A percentile compares a stretch with the other conserved stretches of the same genome.
Evolutionary conservation across 805 yeast genomes (phyloP).

Genomic region (Sugiyamaella lignohabitans): DNA sequence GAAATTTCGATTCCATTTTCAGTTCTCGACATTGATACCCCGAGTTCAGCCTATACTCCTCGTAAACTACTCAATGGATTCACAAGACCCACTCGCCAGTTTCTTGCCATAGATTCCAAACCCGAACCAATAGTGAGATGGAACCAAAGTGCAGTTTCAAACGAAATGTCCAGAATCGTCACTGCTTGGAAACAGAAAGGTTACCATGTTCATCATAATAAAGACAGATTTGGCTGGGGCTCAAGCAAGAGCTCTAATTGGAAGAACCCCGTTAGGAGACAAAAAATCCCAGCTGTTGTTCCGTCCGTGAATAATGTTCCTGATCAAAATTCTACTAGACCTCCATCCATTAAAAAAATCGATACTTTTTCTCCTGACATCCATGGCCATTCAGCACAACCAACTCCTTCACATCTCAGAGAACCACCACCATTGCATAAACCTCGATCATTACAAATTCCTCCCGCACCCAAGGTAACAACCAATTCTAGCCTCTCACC

Average conservation of each 20-base stretch:
- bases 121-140: constrained; percentile 17
- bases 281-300: too few species aligned
- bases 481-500: too few species aligned
- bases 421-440: too few species aligned
- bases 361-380: too few species aligned
- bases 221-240: background rate
- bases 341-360: too few species aligned
- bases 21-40: constrained; percentile 1
- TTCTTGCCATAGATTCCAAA: constrained; percentile 14
- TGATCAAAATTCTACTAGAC: too few species aligned
- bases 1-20: background rate
- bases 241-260: background rate
- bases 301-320: too few species aligned
- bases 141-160: constrained; percentile 11
- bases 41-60: constrained; percentile 1
- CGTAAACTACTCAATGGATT: constrained; percentile 20
- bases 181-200: constrained; percentile 11
- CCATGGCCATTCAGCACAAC: too few species aligned
- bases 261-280: too few species aligned
- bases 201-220: background rate
- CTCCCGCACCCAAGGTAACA: too few species aligned
- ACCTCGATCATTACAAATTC: too few species aligned
- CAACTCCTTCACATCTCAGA: too few species aligned
- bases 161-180: constrained; percentile 12
- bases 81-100: constrained; percentile 25